Evolutionary conservation across 495 filamentous ascomycete species (phyloP), one percentile per base, ranked within the genome.

Genomic region (Sphaerosporella brunnea): DNA sequence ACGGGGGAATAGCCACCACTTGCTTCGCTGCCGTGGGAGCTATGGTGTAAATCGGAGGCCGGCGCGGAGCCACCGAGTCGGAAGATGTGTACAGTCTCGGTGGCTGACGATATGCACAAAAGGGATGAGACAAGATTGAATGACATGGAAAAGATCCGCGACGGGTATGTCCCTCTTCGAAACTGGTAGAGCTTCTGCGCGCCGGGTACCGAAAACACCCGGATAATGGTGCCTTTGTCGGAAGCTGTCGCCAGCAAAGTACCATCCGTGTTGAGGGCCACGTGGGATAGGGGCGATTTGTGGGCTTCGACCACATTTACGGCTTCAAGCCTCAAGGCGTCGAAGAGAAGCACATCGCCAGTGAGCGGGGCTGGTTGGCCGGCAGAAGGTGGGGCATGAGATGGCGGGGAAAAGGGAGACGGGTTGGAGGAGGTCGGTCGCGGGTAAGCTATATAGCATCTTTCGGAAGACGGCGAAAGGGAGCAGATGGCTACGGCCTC

Each of bases 11-110:
- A 42, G 3, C 49, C 54, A 34, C 48, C 55, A 7, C 48, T 55
- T 2, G 52, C 47, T 4, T 58, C 54, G 24, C 39, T 53, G 18
- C 45, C 35, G 55, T 19, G 15, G 25, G 13, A 26, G 42, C 53
- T 32, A 47, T 41, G 32, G 54, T n/a, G 23, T 11, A 40, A 23
- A 5, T 53, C 47, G 15, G 42, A 41, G 20, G 11, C 5, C 13
- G 51, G 48, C n/a, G 41, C 39, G 48, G 52, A 60, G 49, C 51
- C 56, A 43, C 65, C 69, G 36, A 96, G 68, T 35, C 87, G 84
- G 65, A 96, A 97, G 41, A 97, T 78, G 59, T 97, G 90, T n/a
- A 97, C 80, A 10, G 90, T 97, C 57, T 97, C 92, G 0, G 86
- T 88, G 1, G 84, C 84, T 8, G 88, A 95, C 10, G 88, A 95